Base-by-base conservation (phyloP, 2,329 filamentous ascomycete species). In the Stachybotrys chlorohalonatus region DNA sequence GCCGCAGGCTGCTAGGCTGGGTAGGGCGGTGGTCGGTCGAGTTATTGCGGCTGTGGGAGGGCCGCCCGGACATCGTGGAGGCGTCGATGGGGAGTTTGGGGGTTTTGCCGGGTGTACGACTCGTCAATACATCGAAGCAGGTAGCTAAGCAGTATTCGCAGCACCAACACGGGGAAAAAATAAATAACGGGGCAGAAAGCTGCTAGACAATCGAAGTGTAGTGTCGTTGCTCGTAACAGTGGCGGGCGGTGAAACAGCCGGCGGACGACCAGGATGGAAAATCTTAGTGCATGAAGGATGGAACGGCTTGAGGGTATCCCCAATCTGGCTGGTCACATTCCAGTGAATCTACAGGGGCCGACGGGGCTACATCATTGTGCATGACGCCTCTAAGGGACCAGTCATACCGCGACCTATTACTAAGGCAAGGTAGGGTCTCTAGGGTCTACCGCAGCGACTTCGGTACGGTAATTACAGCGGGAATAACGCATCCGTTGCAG, bases 1-100 rank as follows among this genome's bases (percentile, higher is more conserved):
- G 73, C 31, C 76, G 75, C 49, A 80, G 69, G 15, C 71, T 66
- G 62, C 75, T 78, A 7, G 75, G 76, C 54, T 75, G 71, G 30
- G 66, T 57, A 11, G 77, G 75, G 9, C 67, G 67, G 57, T 76
- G 75, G 51, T 68, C 66, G 36, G 62, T 66, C 49, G 56, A 56
- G 59, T 62, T 63, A 57, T 61, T 64, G 49, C 66, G 63, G 51
- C 57, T 64, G 31, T 65, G 66, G 52, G 63, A 59, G 47, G 66
- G 59, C 56, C 57, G 61, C 32, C 59, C 57, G 50, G 63, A 53
- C 64, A 68, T 70, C 47, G 31, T 57, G 52, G 50, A 24, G 47
- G 36, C 36, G 36, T 42, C 36, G 5, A 42, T 13, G 36, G 36
- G 13, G 36, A 13, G 9, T 42, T 42, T 24, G 24, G 24, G 24